These are phyloP conservation scores for Hyphodiscus sp. DNA, from an alignment of 2,329 filamentous ascomycete genomes.

Conservation along the genomic window DNA sequence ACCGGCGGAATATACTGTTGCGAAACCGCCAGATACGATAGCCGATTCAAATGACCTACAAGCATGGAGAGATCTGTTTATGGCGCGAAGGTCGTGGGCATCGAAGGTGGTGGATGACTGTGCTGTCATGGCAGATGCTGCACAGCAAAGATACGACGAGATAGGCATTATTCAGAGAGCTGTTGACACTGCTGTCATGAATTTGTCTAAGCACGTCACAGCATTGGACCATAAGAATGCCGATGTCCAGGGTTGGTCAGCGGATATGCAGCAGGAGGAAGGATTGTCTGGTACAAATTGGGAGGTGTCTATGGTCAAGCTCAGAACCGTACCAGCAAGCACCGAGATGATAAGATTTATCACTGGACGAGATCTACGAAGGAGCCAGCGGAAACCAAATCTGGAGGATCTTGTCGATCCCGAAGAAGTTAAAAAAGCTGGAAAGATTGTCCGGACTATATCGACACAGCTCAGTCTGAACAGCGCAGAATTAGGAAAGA, in stretches of 20 bases:
- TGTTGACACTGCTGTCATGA: slow-evolving; percentile 78
- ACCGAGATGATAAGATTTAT: slow-evolving; percentile 61
- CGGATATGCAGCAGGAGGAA: slow-evolving; percentile 62
- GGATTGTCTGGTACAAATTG: slow-evolving; percentile 56
- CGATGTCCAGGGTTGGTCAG: slow-evolving; percentile 66
- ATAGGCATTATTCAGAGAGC: slow-evolving; percentile 73
- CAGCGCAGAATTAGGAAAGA: slow-evolving; percentile 54
- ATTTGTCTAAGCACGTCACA: slow-evolving; percentile 70
- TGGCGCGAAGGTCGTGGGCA: slow-evolving; percentile 75
- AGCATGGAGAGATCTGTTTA: slow-evolving; percentile 86
- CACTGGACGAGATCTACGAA: slow-evolving; percentile 42
- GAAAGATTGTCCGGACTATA: slow-evolving; percentile 53
- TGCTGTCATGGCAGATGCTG: slow-evolving; percentile 52
- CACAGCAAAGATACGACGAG: slow-evolving; percentile 62
- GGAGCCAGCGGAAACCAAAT: slow-evolving; percentile 44
- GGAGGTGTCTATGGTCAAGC: slow-evolving; percentile 61
- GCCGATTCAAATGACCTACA: slow-evolving; percentile 71
- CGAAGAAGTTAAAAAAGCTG: slow-evolving; percentile 66
- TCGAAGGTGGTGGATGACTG: slow-evolving; percentile 64
- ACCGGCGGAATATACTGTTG: slow-evolving; percentile 49
- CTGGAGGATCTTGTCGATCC: slow-evolving; percentile 72
- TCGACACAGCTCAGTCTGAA: slow-evolving; percentile 54
- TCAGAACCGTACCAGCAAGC: slow-evolving; percentile 58
- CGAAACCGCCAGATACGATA: slow-evolving; percentile 74
- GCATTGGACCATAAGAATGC: slow-evolving; percentile 64